A percentile compares a stretch with the other conserved stretches of the same genome.
These are phyloP conservation scores for Durusdinium trenchii DNA, from an alignment of 73 alveolate species.

Conservation along the genomic window DNA sequence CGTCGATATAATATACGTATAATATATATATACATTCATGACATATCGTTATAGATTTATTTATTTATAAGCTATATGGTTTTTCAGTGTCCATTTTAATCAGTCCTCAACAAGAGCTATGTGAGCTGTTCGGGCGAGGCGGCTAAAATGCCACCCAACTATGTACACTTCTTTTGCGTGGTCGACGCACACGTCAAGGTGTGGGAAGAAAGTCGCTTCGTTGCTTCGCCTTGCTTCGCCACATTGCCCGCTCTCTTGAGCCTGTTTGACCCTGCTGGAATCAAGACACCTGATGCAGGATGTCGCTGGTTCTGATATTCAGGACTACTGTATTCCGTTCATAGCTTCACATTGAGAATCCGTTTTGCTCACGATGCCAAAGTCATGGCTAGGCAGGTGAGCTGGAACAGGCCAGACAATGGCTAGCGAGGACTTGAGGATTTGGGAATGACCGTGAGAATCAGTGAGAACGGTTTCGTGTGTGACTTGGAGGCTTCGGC, in stretches of 20 bases:
- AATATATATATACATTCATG: not conserved
- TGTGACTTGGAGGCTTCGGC: not conserved
- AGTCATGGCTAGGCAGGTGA: conserved; percentile 20
- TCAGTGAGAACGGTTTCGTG: not conserved
- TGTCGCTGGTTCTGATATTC: not conserved
- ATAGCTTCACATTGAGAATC: not conserved
- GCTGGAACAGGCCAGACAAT: not conserved
- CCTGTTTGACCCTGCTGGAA: not conserved
- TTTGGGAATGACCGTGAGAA: not conserved
- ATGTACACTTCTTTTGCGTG: not conserved
- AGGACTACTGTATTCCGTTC: not conserved
- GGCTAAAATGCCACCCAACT: not conserved
- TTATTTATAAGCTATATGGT: not conserved
- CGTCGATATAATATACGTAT: not conserved
- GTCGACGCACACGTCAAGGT: conserved; percentile 49
- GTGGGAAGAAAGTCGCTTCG: not conserved
- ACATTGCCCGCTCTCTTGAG: not conserved
- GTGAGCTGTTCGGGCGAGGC: not conserved
- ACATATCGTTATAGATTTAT: not conserved
- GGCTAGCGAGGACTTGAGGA: conserved; percentile 17
- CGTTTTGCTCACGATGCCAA: not conserved
- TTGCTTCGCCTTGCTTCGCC: not conserved
- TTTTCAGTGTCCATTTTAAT: not conserved
- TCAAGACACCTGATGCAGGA: not conserved
- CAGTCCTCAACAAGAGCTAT: not conserved